Base-by-base conservation (phyloP, 805 yeast species). In the Saccharomycopsis fibuligera region DNA sequence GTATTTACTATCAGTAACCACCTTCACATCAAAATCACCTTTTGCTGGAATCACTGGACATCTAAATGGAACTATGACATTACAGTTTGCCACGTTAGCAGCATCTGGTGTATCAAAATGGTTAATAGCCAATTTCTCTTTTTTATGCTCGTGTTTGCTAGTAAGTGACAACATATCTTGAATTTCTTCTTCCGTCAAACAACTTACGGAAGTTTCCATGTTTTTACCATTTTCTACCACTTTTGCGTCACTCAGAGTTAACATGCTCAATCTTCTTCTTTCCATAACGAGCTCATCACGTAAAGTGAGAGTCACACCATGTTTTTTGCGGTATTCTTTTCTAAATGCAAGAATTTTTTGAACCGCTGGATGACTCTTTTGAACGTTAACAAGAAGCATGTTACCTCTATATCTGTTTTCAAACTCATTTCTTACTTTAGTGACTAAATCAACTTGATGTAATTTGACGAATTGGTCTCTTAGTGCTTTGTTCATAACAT, bases 11-110 rank as follows among this genome's bases (percentile, higher is more conserved):
- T 81, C 76, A 60, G 75, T 74, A 38, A 90, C 83, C 50, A 75
- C 76, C 35, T 69, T 66, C 33, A 91, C 95, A 60, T 91, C 95
- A 58, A 91, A 86, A 16, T 79, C 81, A 44, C 97, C 99, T 63
- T 77, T 82, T 44, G 74, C 68, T 12, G 96, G 96, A 37, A 87
- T 76, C 0, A 70, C 73, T 0, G 96, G 95, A 54, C 88, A 69
- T 39, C 63, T 66, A 57, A 88, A 70, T 4, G 95, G 96, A 6
- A 78, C 81, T 49, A 38, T 24, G 9, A 43, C 27, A 5, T 43
- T 35, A 24, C 31, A 29, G 14, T 36, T 36, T 36, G 12, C 16
- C 16, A 16, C 19, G 12, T 36, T 22, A 16, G 10, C 40, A 36
- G 17, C 40, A 17, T 22, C 40, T 17, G 17, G 21, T 36, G 12